These are phyloP conservation scores for Helicocarpus griseus DNA, from an alignment of 2,329 filamentous ascomycete genomes.

Conservation along the genomic window DNA sequence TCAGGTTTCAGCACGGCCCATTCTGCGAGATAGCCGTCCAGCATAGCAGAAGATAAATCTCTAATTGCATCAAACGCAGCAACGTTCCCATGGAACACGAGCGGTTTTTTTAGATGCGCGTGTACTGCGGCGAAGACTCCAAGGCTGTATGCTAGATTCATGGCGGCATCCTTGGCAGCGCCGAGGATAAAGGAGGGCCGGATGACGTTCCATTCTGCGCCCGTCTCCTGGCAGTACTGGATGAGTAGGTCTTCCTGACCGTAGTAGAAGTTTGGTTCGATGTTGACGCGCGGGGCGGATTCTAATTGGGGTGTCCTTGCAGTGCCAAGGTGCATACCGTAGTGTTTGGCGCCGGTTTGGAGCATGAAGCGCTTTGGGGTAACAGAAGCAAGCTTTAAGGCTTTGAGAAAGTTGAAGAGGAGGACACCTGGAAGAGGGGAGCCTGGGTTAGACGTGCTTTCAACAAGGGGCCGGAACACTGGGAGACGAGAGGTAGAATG, in stretches of 20 bases:
- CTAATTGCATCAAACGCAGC: slow-evolving; percentile 14
- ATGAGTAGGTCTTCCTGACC: slow-evolving; percentile 18
- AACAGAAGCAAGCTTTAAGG: slow-evolving; percentile 33
- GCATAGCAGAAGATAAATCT: slow-evolving; percentile 14
- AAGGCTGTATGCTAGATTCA: slow-evolving; percentile 17
- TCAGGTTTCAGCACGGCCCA: slow-evolving; percentile 20
- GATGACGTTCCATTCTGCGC: slow-evolving; percentile 17
- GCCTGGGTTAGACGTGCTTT: too few species aligned
- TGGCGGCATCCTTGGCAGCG: slow-evolving; percentile 17
- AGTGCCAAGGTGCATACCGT: slow-evolving; percentile 18
- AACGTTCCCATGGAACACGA: slow-evolving; percentile 16
- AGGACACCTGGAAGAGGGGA: too few species aligned
- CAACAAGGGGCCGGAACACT: too few species aligned
- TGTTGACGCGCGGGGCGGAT: slow-evolving; percentile 15
- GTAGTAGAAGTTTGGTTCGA: slow-evolving; percentile 23
- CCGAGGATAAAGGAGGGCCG: slow-evolving; percentile 19
- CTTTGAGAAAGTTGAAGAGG: slow-evolving; percentile 40
- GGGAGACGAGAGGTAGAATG: not conserved
- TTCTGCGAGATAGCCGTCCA: slow-evolving; percentile 19
- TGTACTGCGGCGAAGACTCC: slow-evolving; percentile 18
- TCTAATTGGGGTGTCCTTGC: slow-evolving; percentile 17
- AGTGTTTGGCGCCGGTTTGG: slow-evolving; percentile 27
- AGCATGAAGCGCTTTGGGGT: slow-evolving; percentile 40
- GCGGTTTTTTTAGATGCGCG: slow-evolving; percentile 12
- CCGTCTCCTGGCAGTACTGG: slow-evolving; percentile 15